Evolutionary conservation across 1,139 yeast genomes (phyloP).

Genomic region (Taphrina deformans): DNA sequence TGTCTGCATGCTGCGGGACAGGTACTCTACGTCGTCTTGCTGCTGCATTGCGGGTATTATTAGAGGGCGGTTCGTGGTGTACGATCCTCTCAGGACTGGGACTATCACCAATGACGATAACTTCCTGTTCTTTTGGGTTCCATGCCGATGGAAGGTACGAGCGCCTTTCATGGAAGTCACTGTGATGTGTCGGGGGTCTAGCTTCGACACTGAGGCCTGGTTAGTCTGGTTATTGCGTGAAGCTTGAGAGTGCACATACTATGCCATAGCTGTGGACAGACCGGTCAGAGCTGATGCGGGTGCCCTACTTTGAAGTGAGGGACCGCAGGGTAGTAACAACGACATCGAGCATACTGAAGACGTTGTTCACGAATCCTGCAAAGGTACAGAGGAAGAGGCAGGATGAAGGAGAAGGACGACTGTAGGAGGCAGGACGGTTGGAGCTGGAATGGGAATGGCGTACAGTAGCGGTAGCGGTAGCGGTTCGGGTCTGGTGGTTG

Average conservation of each 20-base stretch:
- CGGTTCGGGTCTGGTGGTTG: too few relatives aligned
- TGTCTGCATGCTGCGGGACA: background rate
- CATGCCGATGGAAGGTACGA: background rate
- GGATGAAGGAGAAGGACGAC: background rate
- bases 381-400: too few relatives aligned
- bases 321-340: background rate
- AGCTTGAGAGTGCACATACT: background rate
- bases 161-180: background rate
- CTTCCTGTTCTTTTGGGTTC: constrained; percentile 40
- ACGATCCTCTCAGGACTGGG: constrained; percentile 12
- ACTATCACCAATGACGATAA: constrained; percentile 45
- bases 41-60: constrained; percentile 16
- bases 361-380: too few relatives aligned
- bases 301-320: background rate
- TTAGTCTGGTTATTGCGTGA: background rate
- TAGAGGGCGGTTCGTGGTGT: constrained; percentile 8
- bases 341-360: background rate
- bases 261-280: background rate
- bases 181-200: constrained; percentile 1
- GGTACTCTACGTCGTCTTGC: constrained; percentile 3
- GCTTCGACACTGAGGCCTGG: constrained; percentile 2
- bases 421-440: background rate
- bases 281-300: too few relatives aligned
- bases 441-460: background rate
- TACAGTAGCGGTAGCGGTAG: too few relatives aligned